Evolutionary conservation across 345 rosid genomes (phyloP), one percentile per base, ranked within the genome.

Genomic region (Boechera stricta): DNA sequence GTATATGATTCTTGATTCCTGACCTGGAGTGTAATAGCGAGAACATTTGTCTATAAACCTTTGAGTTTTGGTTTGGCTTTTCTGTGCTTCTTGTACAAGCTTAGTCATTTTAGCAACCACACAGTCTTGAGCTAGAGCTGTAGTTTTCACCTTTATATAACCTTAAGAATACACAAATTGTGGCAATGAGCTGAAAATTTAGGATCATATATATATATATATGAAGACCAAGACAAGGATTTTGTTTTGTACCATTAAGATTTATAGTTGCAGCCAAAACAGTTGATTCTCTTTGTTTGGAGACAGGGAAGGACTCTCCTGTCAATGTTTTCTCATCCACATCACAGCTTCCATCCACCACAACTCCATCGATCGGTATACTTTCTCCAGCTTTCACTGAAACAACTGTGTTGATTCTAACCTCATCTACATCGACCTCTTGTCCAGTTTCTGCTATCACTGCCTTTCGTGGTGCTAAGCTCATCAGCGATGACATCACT

Each of bases 51-150:
- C 98, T 6, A 91, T 81, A 21, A 91, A 81, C 77, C 89, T 89
- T 75, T 94, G 94, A 10, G 93, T 84, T 69, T 56, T 87, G 18
- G 97, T 79, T 85, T 89, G 88, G 83, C 84, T 81, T 79, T 82
- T 94, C 63, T 94, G 97, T 67, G 98, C 97, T 83, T 91, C 97
- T 83, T 94, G 96, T 9, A 94, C 98, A 4, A 94, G 93, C 76
- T 87, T 89, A 54, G 90, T 82, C 98, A 94, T 88, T 78, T 87
- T 89, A 18, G 95, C 92, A 49, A 94, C 96, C 35, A 87, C 85
- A 66, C 92, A 90, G 49, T 92, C 97, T 78, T 85, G 86, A 10
- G 98, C 96, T 42, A 91, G 38, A 52, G 86, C 88, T 33, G 96
- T 91, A 49, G 97, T 94, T 74, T 82, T 88, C 11, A 94, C 81